Conservation (phyloP, 2,329 filamentous ascomycete genomes). For the Microdochium paspali region DNA sequence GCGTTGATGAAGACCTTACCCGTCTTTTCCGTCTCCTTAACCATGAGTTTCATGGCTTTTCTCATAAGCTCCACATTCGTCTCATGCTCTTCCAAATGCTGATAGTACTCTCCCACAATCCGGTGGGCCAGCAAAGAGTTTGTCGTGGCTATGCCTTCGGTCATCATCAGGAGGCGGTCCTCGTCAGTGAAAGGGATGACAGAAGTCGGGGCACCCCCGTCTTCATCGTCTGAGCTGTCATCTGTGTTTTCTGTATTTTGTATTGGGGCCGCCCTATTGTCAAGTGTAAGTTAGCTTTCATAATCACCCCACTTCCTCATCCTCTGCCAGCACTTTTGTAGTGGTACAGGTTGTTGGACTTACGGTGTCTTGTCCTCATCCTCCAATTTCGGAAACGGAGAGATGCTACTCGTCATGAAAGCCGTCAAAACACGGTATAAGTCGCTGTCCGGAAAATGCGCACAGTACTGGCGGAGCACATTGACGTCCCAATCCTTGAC, state of each 20-base stretch:
- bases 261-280: slow-evolving; percentile 5
- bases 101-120: slow-evolving; percentile 74
- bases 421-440: slow-evolving; percentile 73
- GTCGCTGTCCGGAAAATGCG: slow-evolving; percentile 76
- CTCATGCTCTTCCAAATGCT: slow-evolving; percentile 77
- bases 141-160: slow-evolving; percentile 56
- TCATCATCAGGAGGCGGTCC: slow-evolving; percentile 74
- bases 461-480: slow-evolving; percentile 71
- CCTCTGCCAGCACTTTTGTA: no score
- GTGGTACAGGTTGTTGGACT: no score
- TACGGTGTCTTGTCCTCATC: slow-evolving; percentile 8
- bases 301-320: no score
- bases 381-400: slow-evolving; percentile 57
- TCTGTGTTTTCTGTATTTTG: slow-evolving; percentile 27
- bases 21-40: slow-evolving; percentile 52
- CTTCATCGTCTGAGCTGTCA: slow-evolving; percentile 49
- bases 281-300: slow-evolving; percentile 7
- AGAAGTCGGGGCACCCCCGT: slow-evolving; percentile 42
- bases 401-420: slow-evolving; percentile 74
- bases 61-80: slow-evolving; percentile 71
- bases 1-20: slow-evolving; percentile 62
- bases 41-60: slow-evolving; percentile 56
- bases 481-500: slow-evolving; percentile 69
- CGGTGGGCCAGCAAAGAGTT: slow-evolving; percentile 76
- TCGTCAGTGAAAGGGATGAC: slow-evolving; percentile 58